Base-by-base conservation (phyloP, 345 rosid species). In the Moringa oleifera region DNA sequence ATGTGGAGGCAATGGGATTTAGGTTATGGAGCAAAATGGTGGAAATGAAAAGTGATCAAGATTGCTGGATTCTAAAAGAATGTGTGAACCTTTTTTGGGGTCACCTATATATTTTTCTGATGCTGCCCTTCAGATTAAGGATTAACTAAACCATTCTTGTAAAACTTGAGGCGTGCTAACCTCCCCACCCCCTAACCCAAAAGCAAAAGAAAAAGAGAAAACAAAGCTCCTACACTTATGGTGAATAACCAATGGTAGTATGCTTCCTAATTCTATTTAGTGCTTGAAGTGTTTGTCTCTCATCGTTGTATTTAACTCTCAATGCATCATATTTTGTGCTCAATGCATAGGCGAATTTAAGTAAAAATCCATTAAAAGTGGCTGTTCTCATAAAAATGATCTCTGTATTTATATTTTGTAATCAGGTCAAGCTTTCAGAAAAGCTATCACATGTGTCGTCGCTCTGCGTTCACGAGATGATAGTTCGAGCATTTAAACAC, bases 381-480 rank as follows among this genome's bases (percentile, higher is more conserved):
- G 37, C 37, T 33, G 5, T 57, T 55, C 53, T n/a, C 66, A 20
- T 55, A 1, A 53, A 36, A 62, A 53, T 52, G 41, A 62, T 64
- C 49, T n/a, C 59, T 65, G 66, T 31, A 23, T 33, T 52, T 77
- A 70, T 57, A 67, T 67, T 75, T 59, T 31, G 57, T 18, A 49
- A 64, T 68, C 80, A 90, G 99, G 99, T 88, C 64, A 86, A 83
- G 80, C 97, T 90, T 69, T 94, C 99, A 20, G 95, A 88, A 68
- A 94, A 94, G 78, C 71, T 94, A 59, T 85, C 97, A 57, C 99
- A 94, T 71, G 97, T 90, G 63, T 97, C 88, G 70, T 90, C 97
- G 51, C 86, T 94, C 68, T 94, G 96, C 78, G 80, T 88, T 63
- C 97, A 93, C 66, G 98, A 93, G 87, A 93, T 93, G 98, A 84